Percentiles rank a stretch among this genome's conserved stretches.
These are phyloP conservation scores for Persicaria maculosa DNA, from an alignment of 148 eudicot species.

Conservation along the genomic window DNA sequence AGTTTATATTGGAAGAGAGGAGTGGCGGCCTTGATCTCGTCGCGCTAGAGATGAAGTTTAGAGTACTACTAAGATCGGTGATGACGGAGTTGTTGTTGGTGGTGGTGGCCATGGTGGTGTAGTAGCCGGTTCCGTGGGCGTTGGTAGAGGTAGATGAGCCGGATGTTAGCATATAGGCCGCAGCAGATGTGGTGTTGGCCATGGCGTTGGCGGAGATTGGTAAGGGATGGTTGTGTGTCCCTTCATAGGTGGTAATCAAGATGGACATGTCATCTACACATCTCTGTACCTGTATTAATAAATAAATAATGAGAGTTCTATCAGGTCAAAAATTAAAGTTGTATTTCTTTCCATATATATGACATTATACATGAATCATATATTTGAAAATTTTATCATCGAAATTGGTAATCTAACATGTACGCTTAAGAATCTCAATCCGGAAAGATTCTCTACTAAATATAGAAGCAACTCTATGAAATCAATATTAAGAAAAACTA, in stretches of 20 bases:
- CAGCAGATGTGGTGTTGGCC: conserved; percentile 82
- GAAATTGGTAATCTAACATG: no score
- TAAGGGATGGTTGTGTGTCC: conserved; percentile 73
- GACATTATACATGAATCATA: no score
- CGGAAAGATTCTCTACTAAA: no score
- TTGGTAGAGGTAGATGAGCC: conserved; percentile 57
- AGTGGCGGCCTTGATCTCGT: conserved; percentile 34
- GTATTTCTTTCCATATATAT: not conserved
- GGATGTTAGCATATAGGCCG: conserved; percentile 63
- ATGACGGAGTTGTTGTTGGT: conserved; percentile 14
- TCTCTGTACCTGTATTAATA: conserved; percentile 52
- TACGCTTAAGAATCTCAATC: no score
- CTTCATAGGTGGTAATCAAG: conserved; percentile 72
- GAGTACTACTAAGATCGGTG: conserved; percentile 29
- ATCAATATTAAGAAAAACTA: no score
- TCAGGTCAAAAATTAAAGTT: not conserved
- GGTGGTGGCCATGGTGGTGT: not conserved
- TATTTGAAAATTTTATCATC: no score
- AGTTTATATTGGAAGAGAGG: conserved; percentile 27
- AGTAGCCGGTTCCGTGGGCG: not conserved
- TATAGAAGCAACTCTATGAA: no score
- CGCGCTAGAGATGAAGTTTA: conserved; percentile 24
- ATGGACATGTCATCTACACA: conserved; percentile 62
- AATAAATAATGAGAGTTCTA: not conserved
- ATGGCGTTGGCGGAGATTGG: conserved; percentile 63